phyloP scores from a whole-genome alignment of 2,329 filamentous ascomycete genomes.

The Beauveria varroae region DNA sequence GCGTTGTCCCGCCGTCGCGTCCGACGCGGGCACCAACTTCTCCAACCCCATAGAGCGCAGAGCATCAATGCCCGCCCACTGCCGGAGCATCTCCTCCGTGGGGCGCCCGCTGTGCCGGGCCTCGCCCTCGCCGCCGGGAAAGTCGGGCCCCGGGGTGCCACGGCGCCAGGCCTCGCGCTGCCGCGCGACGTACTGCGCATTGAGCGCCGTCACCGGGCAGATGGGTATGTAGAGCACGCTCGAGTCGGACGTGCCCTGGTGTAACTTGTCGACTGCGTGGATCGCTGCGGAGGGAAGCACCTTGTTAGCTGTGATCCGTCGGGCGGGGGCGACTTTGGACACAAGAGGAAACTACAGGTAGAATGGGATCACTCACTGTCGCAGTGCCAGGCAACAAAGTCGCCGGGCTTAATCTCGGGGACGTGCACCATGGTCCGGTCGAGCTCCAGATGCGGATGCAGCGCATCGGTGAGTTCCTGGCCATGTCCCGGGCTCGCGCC shows the following conservation, averaged over 20 bases:
- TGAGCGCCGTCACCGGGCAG: constrained; percentile 69
- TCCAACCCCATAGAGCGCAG: constrained; percentile 39
- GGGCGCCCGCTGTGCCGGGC: constrained; percentile 42
- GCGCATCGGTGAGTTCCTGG: constrained; percentile 60
- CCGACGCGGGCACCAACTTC: constrained; percentile 22
- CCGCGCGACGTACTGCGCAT: constrained; percentile 60
- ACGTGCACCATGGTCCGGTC: constrained; percentile 61
- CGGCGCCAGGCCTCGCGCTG: constrained; percentile 65
- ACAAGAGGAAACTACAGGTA: background rate
- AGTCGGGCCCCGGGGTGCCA: constrained; percentile 63
- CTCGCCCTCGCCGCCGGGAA: constrained; percentile 65
- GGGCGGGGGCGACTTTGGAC: background rate
- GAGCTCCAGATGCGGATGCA: constrained; percentile 67
- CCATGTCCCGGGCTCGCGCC: constrained; percentile 62
- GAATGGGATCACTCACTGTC: constrained; percentile 45
- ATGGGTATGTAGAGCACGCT: constrained; percentile 86
- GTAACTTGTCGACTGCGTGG: constrained; percentile 76
- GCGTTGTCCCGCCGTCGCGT: constrained; percentile 27
- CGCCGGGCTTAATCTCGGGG: constrained; percentile 61
- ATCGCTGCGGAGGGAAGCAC: constrained; percentile 34
- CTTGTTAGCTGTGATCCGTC: constrained; percentile 10
- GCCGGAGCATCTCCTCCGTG: constrained; percentile 29
- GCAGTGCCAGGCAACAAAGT: constrained; percentile 82
- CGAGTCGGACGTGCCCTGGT: constrained; percentile 64
- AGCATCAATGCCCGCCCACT: constrained; percentile 25